These are phyloP conservation scores for Pichia californica DNA, from an alignment of 805 yeast species.

Conservation along the genomic window DNA sequence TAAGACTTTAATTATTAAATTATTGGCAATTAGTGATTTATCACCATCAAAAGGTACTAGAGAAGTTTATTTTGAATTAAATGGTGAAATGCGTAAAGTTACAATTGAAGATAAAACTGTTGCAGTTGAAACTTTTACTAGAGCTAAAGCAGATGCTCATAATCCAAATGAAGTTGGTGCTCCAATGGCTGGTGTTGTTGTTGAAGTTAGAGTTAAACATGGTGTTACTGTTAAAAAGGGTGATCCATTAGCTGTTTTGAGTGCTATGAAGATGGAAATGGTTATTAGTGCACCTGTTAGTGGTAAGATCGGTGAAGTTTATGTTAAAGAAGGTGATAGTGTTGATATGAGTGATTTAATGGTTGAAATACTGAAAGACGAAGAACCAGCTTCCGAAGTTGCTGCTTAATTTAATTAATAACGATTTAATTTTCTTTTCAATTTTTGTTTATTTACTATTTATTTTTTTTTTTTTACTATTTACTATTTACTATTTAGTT, in stretches of 20 bases:
- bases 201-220: conserved; percentile 85
- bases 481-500: no score
- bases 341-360: conserved; percentile 93
- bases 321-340: conserved; percentile 84
- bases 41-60: conserved; percentile 80
- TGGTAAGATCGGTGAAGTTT: conserved; percentile 74
- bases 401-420: neutral
- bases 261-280: conserved; percentile 99
- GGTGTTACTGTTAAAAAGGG: conserved; percentile 93
- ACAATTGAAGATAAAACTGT: conserved; percentile 84
- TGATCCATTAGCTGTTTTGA: conserved; percentile 85
- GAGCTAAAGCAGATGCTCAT: conserved; percentile 85
- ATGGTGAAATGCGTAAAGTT: conserved; percentile 97
- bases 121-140: conserved; percentile 74
- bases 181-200: conserved; percentile 98
- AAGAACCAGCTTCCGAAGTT: neutral
- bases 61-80: conserved; percentile 95
- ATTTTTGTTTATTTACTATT: neutral
- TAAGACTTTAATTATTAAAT: conserved; percentile 83
- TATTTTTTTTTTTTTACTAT: no score
- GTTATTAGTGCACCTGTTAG: conserved; percentile 86
- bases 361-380: conserved; percentile 44
- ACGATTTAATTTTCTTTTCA: neutral
- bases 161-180: conserved; percentile 94
- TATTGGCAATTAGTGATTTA: conserved; percentile 89